These are phyloP conservation scores for Stephania cephalantha DNA, from an alignment of 164 flowering plant species.

Conservation along the genomic window DNA sequence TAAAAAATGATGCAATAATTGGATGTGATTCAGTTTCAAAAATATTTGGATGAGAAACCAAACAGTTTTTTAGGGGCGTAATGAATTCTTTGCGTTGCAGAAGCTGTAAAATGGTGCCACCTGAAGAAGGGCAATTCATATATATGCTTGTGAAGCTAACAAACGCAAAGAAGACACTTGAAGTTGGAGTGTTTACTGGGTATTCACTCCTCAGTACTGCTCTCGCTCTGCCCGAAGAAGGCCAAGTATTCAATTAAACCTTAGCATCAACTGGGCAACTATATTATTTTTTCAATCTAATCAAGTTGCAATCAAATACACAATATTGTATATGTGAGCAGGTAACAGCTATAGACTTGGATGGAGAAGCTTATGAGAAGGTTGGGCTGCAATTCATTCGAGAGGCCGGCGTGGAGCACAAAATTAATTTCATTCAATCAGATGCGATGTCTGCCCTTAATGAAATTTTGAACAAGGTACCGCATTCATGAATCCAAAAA, in stretches of 20 bases:
- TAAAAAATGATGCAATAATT: too few relatives aligned
- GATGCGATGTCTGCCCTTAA: conserved; percentile 19
- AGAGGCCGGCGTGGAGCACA: conserved; percentile 27
- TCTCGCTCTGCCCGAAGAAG: conserved; percentile 61
- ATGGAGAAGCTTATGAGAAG: conserved; percentile 19
- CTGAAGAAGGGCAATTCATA: conserved; percentile 66
- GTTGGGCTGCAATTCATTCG: conserved; percentile 23
- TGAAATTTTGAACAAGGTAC: conserved; percentile 15
- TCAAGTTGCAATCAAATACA: too few relatives aligned
- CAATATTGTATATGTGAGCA: conserved; percentile 5
- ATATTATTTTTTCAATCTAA: background rate
- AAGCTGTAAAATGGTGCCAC: conserved; percentile 55
- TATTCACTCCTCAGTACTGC: conserved; percentile 63
- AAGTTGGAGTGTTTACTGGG: conserved; percentile 61
- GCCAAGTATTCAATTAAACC: conserved; percentile 29
- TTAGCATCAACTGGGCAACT: background rate
- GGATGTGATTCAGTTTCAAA: too few relatives aligned
- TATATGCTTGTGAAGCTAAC: conserved; percentile 55
- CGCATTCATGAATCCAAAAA: background rate
- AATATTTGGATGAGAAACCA: too few relatives aligned
- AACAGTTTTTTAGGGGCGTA: too few relatives aligned
- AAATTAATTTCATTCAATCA: conserved; percentile 25
- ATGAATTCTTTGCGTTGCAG: conserved; percentile 15
- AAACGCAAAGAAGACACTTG: conserved; percentile 60
- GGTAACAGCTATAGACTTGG: conserved; percentile 35